These are phyloP conservation scores for Colletotrichum lentis DNA, from an alignment of 2,329 filamentous ascomycete species.

Conservation along the genomic window DNA sequence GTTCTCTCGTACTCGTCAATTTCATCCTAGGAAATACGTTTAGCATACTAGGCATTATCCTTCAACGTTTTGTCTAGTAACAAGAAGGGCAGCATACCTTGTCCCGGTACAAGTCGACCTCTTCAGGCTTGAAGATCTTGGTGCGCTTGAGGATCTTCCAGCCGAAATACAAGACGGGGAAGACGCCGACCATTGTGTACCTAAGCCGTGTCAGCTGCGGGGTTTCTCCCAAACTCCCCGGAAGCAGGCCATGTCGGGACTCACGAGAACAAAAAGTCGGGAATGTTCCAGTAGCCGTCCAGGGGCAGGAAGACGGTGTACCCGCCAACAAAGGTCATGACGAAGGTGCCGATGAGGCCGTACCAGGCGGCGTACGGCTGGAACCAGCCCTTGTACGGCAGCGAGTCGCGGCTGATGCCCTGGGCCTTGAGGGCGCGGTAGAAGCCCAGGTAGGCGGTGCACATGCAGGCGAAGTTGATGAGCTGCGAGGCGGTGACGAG, in stretches of 20 bases:
- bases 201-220: background rate
- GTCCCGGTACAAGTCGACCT: conserved; percentile 70
- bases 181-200: conserved; percentile 77
- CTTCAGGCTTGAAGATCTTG: conserved; percentile 60
- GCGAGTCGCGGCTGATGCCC: conserved; percentile 69
- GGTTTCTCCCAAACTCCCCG: background rate
- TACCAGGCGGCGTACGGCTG: conserved; percentile 79
- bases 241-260: conserved; percentile 40
- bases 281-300: conserved; percentile 68
- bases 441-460: conserved; percentile 76
- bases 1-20: conserved; percentile 73
- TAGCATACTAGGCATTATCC: too few relatives aligned
- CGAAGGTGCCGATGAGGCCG: conserved; percentile 66
- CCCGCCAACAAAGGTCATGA: conserved; percentile 79
- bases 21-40: conserved; percentile 56
- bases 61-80: too few relatives aligned
- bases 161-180: conserved; percentile 71
- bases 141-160: conserved; percentile 78
- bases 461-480: conserved; percentile 76
- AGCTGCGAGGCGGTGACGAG: conserved; percentile 76
- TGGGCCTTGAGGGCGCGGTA: conserved; percentile 74
- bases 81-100: conserved; percentile 43
- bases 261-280: conserved; percentile 76
- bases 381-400: conserved; percentile 74
- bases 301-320: conserved; percentile 77